These are phyloP conservation scores for Pseudocercospora musae DNA, from an alignment of 2,329 filamentous ascomycete species.

Conservation along the genomic window DNA sequence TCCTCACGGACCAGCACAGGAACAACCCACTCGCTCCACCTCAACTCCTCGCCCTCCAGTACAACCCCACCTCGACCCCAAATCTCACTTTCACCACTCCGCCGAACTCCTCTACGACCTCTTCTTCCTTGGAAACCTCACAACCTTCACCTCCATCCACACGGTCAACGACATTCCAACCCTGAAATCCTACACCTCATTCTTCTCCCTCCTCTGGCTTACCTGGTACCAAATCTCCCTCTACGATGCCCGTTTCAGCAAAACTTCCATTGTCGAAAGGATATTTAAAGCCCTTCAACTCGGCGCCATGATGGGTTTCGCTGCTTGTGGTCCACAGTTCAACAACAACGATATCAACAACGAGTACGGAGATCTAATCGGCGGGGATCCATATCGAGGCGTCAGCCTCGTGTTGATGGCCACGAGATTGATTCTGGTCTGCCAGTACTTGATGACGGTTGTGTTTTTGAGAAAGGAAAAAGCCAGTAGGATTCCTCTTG, in stretches of 20 bases:
- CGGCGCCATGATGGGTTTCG: constrained; percentile 43
- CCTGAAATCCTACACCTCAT: constrained; percentile 47
- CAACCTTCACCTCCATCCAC: constrained; percentile 58
- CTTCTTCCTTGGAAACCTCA: constrained; percentile 63
- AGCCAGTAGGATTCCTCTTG: not conserved
- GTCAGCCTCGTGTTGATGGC: not conserved
- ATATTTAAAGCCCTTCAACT: constrained; percentile 58
- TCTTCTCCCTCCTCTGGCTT: constrained; percentile 61
- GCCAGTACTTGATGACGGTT: not conserved
- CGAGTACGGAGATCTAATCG: constrained; percentile 12
- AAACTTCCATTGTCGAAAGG: constrained; percentile 56
- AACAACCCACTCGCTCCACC: not conserved
- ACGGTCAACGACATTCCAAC: constrained; percentile 51
- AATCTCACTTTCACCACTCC: constrained; percentile 27
- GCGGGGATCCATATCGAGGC: not conserved
- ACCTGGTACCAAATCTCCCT: constrained; percentile 63
- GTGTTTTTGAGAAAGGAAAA: not conserved
- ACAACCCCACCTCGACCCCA: constrained; percentile 42
- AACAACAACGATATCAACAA: constrained; percentile 28
- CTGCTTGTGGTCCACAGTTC: constrained; percentile 55
- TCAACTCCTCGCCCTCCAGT: constrained; percentile 11
- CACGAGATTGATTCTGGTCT: not conserved
- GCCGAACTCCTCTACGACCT: constrained; percentile 59
- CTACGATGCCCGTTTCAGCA: constrained; percentile 63
- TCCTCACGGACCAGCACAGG: not conserved